Conservation (phyloP, 306 rosid genomes). For the Sesbania bispinosa region DNA sequence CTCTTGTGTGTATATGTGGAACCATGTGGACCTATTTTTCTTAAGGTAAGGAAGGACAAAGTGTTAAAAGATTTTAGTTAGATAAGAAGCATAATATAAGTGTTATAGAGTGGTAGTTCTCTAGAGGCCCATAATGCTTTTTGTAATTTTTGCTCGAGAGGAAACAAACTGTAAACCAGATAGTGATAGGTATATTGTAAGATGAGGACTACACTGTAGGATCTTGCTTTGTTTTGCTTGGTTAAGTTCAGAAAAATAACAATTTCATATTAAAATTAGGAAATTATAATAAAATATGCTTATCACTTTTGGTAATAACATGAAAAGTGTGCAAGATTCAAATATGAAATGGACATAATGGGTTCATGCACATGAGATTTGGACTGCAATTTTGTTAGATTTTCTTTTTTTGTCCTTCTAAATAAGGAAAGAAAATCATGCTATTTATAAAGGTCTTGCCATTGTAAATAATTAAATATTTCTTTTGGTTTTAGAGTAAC, state of each 20-base stretch:
- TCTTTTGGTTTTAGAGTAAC: not conserved
- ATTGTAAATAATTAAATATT: not conserved
- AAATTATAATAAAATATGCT: not conserved
- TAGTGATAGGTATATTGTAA: not conserved
- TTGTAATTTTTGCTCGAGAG: not conserved
- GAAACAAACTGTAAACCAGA: not conserved
- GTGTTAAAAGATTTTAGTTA: slow-evolving; percentile 7
- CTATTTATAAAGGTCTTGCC: not conserved
- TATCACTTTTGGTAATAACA: not conserved
- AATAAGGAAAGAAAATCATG: not conserved
- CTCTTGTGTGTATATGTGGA: slow-evolving; percentile 10
- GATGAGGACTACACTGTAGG: not conserved
- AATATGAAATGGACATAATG: not conserved
- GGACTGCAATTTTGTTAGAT: not conserved
- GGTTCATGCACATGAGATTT: not conserved
- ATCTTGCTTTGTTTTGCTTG: not conserved
- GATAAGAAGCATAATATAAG: not conserved
- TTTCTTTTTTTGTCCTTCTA: not conserved
- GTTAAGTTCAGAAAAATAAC: slow-evolving; percentile 6
- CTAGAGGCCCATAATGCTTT: slow-evolving; percentile 4
- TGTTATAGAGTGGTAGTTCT: not conserved
- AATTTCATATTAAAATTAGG: not conserved
- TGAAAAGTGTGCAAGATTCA: not conserved
- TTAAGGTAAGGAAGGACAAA: not conserved
- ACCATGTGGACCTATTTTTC: no score